Conservation (phyloP, 495 filamentous ascomycete species). For the Talaromyces adpressus region DNA sequence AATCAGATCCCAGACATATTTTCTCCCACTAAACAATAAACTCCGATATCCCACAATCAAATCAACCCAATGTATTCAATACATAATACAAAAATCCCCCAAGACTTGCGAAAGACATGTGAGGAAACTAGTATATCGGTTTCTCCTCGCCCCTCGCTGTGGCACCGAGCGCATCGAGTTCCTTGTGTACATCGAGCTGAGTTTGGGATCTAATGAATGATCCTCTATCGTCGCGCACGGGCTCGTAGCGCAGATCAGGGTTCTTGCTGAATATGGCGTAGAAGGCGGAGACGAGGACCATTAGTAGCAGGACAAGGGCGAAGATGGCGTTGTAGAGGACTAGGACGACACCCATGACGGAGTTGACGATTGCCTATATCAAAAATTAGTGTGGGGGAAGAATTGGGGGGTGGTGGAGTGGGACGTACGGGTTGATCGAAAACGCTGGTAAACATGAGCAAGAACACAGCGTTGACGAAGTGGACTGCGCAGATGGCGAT, state of each 20-base stretch:
- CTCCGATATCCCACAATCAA: background rate
- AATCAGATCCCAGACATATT: background rate
- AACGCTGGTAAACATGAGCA: constrained; percentile 61
- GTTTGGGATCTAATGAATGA: constrained; percentile 86
- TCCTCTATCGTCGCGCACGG: constrained; percentile 79
- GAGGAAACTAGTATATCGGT: constrained; percentile 6
- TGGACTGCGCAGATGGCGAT: constrained; percentile 76
- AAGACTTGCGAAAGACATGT: no score
- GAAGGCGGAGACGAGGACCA: constrained; percentile 68
- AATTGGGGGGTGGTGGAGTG: background rate
- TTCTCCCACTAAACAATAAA: background rate
- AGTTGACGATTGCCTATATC: constrained; percentile 57
- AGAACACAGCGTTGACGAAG: constrained; percentile 71
- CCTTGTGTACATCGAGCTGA: constrained; percentile 60
- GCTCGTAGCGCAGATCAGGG: constrained; percentile 79
- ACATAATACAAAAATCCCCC: background rate
- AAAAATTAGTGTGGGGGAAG: background rate
- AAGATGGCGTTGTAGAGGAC: constrained; percentile 79
- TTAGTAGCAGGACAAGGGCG: constrained; percentile 65
- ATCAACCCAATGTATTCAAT: background rate
- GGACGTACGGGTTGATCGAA: constrained; percentile 62
- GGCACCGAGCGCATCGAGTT: constrained; percentile 87
- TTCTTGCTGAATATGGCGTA: constrained; percentile 76
- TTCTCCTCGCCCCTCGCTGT: constrained; percentile 84
- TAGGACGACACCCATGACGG: constrained; percentile 77